Base-by-base conservation (phyloP, 495 filamentous ascomycete species). In the Hypoxylon cercidicola region DNA sequence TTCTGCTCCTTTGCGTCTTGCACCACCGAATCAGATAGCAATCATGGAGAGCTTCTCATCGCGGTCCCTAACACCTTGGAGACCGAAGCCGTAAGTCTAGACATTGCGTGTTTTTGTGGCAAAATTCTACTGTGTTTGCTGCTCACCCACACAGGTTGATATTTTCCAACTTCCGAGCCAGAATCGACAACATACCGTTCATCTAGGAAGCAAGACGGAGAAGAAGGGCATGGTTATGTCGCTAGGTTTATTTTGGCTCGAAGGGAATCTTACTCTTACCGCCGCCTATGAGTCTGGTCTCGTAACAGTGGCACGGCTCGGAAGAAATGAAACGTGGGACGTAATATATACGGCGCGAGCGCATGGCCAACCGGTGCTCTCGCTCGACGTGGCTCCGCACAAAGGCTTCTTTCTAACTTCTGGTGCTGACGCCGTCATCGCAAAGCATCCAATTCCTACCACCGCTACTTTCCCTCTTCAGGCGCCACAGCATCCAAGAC, bases 151-250 rank as follows among this genome's bases (percentile, higher is more conserved):
- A 45, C 55, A 90, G 84, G 85, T 97, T 60, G 92, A 96, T 72
- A 89, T 99, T 53, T 95, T 93, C 76, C 87, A 91, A 57, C 82
- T 99, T 7, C 94, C 95, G 11, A 84, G 82, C 10, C 88, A 90
- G 64, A 79, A 75, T 41, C 86, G 93, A 7, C 77, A 88, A 13
- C 83, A 88, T 60, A 90, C 90, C 0, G 83, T 96, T 15, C 70
- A 72, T 35, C 76, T 84, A 0, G 85, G 82, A 3, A 80, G 84
- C 30, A 74, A 77, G 35, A 57, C 75, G 12, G 78, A 84, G 20
- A 85, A 91, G 47, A 88, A 89, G 15, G 90, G 95, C 23, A 98
- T 97, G 93, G 87, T 94, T 21, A 97, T 99, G 95, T 87, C 90
- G 19, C 76, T 97, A 11, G 78, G 81, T 3, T 71, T 97, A 8